These are phyloP conservation scores for Rhodotorula diobovata DNA, from an alignment of 768 basidiomycete genomes.

Conservation along the genomic window DNA sequence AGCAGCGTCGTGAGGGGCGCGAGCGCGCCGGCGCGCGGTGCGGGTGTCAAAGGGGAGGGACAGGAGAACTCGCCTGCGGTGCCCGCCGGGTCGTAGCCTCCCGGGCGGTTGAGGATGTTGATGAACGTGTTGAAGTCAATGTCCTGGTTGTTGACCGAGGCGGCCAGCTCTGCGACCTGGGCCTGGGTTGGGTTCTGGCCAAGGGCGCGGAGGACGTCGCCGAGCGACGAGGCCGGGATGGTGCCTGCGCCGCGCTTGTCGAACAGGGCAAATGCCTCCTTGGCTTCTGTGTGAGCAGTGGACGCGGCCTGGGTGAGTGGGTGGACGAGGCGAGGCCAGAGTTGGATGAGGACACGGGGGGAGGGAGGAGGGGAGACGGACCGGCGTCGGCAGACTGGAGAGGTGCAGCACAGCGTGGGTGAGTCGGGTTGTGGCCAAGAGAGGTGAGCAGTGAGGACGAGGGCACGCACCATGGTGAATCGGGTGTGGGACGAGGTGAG, in stretches of 20 bases:
- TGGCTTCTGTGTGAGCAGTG: conserved; percentile 23
- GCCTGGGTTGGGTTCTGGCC: conserved; percentile 99
- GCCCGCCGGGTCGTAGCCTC: conserved; percentile 95
- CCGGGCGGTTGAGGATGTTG: conserved; percentile 83
- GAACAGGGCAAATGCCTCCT: conserved; percentile 77
- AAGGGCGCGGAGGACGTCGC: conserved; percentile 85
- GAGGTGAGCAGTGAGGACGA: background rate
- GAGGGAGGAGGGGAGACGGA: background rate
- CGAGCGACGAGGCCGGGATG: conserved; percentile 79
- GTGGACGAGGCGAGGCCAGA: background rate
- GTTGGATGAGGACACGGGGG: background rate
- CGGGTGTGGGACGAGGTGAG: background rate
- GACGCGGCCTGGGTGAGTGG: background rate
- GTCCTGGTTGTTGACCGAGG: conserved; percentile 58
- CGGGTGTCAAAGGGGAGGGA: conserved; percentile 13
- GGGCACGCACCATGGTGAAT: conserved; percentile 4
- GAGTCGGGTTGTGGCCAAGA: background rate
- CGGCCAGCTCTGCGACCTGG: conserved; percentile 81
- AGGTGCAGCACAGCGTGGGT: background rate
- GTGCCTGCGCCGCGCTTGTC: conserved; percentile 92
- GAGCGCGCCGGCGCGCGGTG: background rate
- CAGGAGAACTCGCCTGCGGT: conserved; percentile 69
- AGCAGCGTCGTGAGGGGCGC: no score
- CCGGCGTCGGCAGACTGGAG: conserved; percentile 29
- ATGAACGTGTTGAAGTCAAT: conserved; percentile 91